A percentile compares a stretch with the other conserved stretches of the same genome.
phyloP scores from a whole-genome alignment of 2,329 filamentous ascomycete species.

The Diplodia scrobiculata region DNA sequence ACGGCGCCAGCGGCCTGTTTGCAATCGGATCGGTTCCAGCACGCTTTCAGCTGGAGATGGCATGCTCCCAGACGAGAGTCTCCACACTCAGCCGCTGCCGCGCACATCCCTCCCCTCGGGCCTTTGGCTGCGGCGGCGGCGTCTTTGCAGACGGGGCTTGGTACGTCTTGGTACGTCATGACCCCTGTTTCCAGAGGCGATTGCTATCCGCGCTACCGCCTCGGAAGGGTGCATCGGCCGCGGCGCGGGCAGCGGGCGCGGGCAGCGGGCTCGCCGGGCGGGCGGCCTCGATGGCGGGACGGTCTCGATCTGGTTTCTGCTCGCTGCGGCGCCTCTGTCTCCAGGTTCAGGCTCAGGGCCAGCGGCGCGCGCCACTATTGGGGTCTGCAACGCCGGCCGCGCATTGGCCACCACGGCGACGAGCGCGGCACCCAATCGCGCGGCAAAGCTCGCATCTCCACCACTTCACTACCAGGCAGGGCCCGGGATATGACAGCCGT shows the following conservation, averaged over 20 bases:
- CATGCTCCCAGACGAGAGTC: constrained; percentile 11
- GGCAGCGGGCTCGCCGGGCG: constrained; percentile 20
- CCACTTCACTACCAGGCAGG: neutral
- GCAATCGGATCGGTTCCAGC: constrained; percentile 24
- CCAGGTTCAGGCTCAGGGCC: constrained; percentile 9
- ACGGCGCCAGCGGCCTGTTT: constrained; percentile 10
- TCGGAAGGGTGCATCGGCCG: constrained; percentile 23
- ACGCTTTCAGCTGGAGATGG: constrained; percentile 1
- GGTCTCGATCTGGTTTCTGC: constrained; percentile 20
- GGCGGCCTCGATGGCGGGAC: constrained; percentile 2
- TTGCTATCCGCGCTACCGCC: constrained; percentile 26
- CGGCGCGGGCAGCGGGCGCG: constrained; percentile 23
- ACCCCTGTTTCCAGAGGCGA: constrained; percentile 20
- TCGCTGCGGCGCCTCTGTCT: constrained; percentile 1
- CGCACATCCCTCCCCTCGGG: constrained; percentile 16
- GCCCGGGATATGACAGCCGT: constrained; percentile 18
- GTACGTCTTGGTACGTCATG: constrained; percentile 17
- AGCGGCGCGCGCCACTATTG: constrained; percentile 15
- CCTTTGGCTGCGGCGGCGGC: constrained; percentile 14
- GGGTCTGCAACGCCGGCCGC: constrained; percentile 22
- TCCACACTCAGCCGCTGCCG: constrained; percentile 25
- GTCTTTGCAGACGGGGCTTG: neutral
- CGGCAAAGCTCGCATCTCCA: constrained; percentile 16
- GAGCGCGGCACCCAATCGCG: constrained; percentile 24
- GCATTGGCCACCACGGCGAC: constrained; percentile 9